These are phyloP conservation scores for Achlya hypogyna DNA, from an alignment of 352 stramenopile species.

Conservation along the genomic window DNA sequence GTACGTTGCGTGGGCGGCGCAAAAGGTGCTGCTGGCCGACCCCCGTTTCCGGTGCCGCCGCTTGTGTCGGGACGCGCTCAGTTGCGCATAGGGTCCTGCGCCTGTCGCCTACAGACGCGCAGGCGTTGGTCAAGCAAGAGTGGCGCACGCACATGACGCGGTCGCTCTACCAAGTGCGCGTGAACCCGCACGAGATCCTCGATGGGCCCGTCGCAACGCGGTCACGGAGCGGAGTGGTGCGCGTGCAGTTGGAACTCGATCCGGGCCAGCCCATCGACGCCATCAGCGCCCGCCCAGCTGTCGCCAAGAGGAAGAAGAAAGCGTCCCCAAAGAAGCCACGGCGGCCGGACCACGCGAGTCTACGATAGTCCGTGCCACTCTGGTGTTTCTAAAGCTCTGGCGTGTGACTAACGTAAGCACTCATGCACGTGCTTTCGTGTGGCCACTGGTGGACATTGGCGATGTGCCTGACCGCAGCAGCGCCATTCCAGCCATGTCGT, in stretches of 20 bases:
- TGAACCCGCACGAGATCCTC: conserved; percentile 51
- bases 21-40: conserved; percentile 31
- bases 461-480: too few species aligned
- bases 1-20: conserved; percentile 36
- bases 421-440: too few species aligned
- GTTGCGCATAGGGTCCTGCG: conserved; percentile 6
- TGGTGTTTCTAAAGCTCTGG: too few species aligned
- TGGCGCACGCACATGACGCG: conserved; percentile 57
- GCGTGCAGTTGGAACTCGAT: conserved; percentile 32
- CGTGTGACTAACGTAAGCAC: too few species aligned
- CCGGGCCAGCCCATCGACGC: conserved; percentile 18
- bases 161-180: conserved; percentile 35
- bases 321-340: neutral
- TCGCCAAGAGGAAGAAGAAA: neutral
- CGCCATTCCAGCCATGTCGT: neutral
- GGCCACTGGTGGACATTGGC: too few species aligned
- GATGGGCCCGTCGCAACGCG: conserved; percentile 44
- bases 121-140: conserved; percentile 40
- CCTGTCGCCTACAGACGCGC: conserved; percentile 38
- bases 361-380: too few species aligned
- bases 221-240: conserved; percentile 44
- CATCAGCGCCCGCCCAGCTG: neutral
- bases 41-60: conserved; percentile 10
- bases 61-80: neutral
- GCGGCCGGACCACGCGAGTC: too few species aligned